Base-by-base conservation (phyloP, 176 grass and related monocot species). In the Leersia perrieri region DNA sequence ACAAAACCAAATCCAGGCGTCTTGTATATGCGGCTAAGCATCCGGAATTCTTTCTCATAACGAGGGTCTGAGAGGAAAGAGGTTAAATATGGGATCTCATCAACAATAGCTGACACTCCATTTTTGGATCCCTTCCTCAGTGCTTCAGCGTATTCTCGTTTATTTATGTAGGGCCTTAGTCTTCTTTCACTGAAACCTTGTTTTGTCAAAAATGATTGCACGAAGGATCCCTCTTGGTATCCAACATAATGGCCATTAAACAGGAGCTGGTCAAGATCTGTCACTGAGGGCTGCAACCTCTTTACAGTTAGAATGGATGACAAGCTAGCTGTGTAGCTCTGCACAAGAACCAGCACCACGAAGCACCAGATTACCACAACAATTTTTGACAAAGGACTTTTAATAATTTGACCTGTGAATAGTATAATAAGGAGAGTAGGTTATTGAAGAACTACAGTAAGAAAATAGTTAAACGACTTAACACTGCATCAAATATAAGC, bases 1-100 rank as follows among this genome's bases (percentile, higher is more conserved):
- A 97, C 90, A 7, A 93, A 97, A 67, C 90, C 90, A 81, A 93
- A 81, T 63, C 86, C 94, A 57, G 80, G 85, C 13, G 90, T 93
- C 70, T 62, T 93, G 62, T 92, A 93, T 60, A 84, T 80, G 16
- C 67, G 85, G 9, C 75, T 87, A 36, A 89, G 76, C 83, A 93
- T 93, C 66, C 70, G 57, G 60, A 90, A 87, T 25, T 91, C 75
- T 6, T 42, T 39, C 32, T 72, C 27, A 55, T 81, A 29, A 16
- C 23, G 27, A 44, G 82, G 66, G 29, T 80, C 34, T 0, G 72
- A 77, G 45, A 93, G 82, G 38, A 97, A 86, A 64, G 86, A 33
- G 64, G 73, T 85, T 63, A 97, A 51, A 73, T 91, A 93, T 12
- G 94, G 94, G 39, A 93, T 87, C 57, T 97, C 88, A 78, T 97